Evolutionary conservation across 768 basidiomycete genomes (phyloP).

Genomic region (Termitomyces sp.): DNA sequence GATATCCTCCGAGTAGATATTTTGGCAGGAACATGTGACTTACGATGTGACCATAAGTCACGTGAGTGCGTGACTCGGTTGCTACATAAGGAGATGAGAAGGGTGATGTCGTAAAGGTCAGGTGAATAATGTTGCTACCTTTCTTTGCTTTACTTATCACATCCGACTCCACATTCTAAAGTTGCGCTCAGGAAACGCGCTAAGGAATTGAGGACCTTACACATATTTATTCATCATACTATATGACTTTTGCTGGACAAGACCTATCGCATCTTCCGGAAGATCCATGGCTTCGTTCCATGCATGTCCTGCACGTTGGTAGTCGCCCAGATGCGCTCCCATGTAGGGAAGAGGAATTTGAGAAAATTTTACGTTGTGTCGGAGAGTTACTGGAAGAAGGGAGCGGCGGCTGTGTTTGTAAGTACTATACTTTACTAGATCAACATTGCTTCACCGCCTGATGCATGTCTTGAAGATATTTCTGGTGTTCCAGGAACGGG

Average conservation of each 20-base stretch:
- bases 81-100: too few relatives aligned
- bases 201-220: slow-evolving; percentile 11
- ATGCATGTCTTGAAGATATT: slow-evolving; percentile 60
- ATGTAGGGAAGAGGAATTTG: slow-evolving; percentile 85
- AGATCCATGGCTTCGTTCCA: slow-evolving; percentile 82
- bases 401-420: slow-evolving; percentile 93
- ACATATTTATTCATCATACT: slow-evolving; percentile 21
- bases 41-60: too few relatives aligned
- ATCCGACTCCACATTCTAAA: slow-evolving; percentile 76
- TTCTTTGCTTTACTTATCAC: slow-evolving; percentile 9
- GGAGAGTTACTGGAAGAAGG: slow-evolving; percentile 88
- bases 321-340: slow-evolving; percentile 87
- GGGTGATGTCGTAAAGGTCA: too few relatives aligned
- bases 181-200: slow-evolving; percentile 50
- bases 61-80: too few relatives aligned
- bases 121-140: too few relatives aligned
- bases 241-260: slow-evolving; percentile 23
- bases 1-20: background rate
- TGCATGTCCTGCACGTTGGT: slow-evolving; percentile 91
- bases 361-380: slow-evolving; percentile 66
- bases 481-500: slow-evolving; percentile 99
- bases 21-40: too few relatives aligned
- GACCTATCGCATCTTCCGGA: slow-evolving; percentile 52
- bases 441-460: slow-evolving; percentile 2
- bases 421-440: slow-evolving; percentile 23